These are phyloP conservation scores for Gentiana dahurica DNA, from an alignment of 257 asterid genomes.

Conservation along the genomic window DNA sequence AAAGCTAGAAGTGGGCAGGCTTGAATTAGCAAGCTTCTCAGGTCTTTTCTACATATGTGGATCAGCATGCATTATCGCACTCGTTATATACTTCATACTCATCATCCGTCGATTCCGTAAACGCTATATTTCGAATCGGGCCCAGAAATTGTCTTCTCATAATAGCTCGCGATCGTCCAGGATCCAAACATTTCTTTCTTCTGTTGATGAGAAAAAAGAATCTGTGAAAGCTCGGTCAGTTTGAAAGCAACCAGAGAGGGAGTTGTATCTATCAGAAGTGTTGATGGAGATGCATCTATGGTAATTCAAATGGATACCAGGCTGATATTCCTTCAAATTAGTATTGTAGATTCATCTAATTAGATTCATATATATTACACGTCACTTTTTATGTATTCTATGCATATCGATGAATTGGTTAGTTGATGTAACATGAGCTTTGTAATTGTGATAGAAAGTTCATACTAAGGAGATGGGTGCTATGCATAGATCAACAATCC, in stretches of 20 bases:
- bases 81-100: constrained; percentile 26
- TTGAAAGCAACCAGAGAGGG: constrained; percentile 20
- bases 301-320: constrained; percentile 12
- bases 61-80: constrained; percentile 31
- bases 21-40: constrained; percentile 30
- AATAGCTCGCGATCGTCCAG: constrained; percentile 22
- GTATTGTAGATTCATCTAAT: too few relatives aligned
- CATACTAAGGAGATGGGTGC: too few relatives aligned
- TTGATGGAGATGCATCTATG: constrained; percentile 7
- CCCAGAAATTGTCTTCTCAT: constrained; percentile 8
- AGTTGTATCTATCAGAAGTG: constrained; percentile 2
- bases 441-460: too few relatives aligned
- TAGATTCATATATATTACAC: too few relatives aligned
- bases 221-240: constrained; percentile 20
- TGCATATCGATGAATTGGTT: too few relatives aligned
- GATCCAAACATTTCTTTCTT: constrained; percentile 34
- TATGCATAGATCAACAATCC: too few relatives aligned
- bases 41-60: constrained; percentile 42
- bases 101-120: constrained; percentile 20
- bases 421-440: too few relatives aligned
- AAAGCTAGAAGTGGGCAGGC: constrained; percentile 35
- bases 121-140: constrained; percentile 10
- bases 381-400: too few relatives aligned
- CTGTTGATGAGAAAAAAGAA: constrained; percentile 46
- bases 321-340: constrained; percentile 4